Evolutionary conservation across 2,329 filamentous ascomycete genomes (phyloP).

Genomic region (Colletotrichum sp.): DNA sequence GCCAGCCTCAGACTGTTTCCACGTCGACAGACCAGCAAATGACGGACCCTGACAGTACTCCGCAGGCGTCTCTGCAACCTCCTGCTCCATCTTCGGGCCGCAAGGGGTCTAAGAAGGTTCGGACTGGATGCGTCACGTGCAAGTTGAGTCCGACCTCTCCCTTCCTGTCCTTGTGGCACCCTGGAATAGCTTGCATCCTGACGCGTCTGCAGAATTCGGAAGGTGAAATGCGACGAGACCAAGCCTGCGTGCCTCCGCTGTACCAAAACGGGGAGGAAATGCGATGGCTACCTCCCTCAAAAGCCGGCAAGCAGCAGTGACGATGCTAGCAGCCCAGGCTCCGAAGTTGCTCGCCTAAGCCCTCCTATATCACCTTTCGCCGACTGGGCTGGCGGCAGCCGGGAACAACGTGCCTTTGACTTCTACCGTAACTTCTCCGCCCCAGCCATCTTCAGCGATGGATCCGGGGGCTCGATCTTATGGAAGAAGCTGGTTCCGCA

Average conservation of each 20-base stretch:
- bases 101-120: conserved; percentile 49
- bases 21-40: background rate
- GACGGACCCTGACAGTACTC: background rate
- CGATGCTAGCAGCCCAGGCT: conserved; percentile 7
- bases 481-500: conserved; percentile 51
- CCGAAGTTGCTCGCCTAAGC: conserved; percentile 16
- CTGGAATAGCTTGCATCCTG: background rate
- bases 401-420: conserved; percentile 32
- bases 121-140: conserved; percentile 59
- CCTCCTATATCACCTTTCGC: background rate
- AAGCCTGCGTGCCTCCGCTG: conserved; percentile 58
- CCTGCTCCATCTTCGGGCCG: conserved; percentile 24
- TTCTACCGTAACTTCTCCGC: conserved; percentile 39
- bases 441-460: conserved; percentile 39
- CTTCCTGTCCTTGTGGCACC: background rate
- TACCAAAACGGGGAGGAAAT: conserved; percentile 57
- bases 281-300: conserved; percentile 54
- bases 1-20: background rate
- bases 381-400: background rate
- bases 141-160: conserved; percentile 44
- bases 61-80: background rate
- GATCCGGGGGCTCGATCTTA: conserved; percentile 45
- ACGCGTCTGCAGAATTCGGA: conserved; percentile 46
- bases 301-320: conserved; percentile 18
- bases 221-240: conserved; percentile 61